Base-by-base conservation (phyloP, 495 filamentous ascomycete species). In the Annulohypoxylon stygium region DNA sequence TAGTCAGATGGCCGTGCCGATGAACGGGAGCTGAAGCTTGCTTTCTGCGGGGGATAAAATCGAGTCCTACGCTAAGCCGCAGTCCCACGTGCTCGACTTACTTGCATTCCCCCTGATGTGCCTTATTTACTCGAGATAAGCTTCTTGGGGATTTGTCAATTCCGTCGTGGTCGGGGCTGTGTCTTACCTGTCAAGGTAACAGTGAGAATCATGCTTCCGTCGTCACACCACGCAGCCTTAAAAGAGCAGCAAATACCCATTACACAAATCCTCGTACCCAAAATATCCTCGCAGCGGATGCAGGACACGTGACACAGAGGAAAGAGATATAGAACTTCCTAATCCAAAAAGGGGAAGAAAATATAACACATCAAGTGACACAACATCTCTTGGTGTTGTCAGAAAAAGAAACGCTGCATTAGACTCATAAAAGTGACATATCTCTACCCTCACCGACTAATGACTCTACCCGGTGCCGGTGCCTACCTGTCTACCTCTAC, bases 11-110 rank as follows among this genome's bases (percentile, higher is more conserved):
- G 34, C 26, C 61, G 12, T 55, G 53, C 51, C 55, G 54, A 69
- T 39, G 47, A 41, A 67, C 25, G 45, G 62, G 55, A 67, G 50
- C 58, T 25, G 8, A n/a, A 60, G 57, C 48, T 59, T 55, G 33
- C 51, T 51, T 64, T 60, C 65, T 70, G 71, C 67, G 62, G 67
- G 71, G 63, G 50, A 66, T 65, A 30, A 33, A 64, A 61, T 63
- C 58, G 62, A 75, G 67, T 60, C 57, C 37, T 70, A 70, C 53
- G 45, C 67, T 51, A 61, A 67, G 63, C 62, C 58, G 62, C 62
- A 63, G 25, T 43, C 70, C 71, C 72, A 75, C 67, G 72, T 75
- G 72, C 67, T 53, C 18, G 30, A 60, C 20, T 43, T 36, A 53
- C 41, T 48, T 30, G 39, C 67, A 57, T 69, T 69, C 18, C 48